phyloP scores from a whole-genome alignment of 805 yeast species.

The Zygosaccharomyces siamensis region DNA sequence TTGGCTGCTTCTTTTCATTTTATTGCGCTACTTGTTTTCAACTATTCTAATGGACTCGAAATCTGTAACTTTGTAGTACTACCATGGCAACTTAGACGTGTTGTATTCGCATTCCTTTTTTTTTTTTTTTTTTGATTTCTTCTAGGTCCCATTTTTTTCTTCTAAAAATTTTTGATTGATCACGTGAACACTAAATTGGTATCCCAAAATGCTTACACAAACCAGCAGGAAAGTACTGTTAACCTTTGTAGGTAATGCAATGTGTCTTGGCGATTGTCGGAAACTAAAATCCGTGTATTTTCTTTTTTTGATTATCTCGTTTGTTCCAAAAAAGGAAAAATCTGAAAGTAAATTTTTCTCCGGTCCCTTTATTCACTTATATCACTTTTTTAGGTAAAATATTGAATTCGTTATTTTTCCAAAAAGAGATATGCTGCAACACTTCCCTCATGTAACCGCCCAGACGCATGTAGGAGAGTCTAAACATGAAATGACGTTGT shows the following conservation, averaged over 20 bases:
- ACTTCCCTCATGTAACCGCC: neutral
- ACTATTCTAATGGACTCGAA: neutral
- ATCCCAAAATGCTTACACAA: neutral
- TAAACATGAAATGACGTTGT: no score
- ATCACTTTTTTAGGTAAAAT: neutral
- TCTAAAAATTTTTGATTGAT: neutral
- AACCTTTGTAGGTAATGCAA: neutral
- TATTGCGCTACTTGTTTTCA: neutral
- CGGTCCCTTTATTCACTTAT: neutral
- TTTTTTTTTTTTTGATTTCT: neutral
- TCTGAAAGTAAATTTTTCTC: neutral
- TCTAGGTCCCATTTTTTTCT: no score
- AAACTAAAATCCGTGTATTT: neutral
- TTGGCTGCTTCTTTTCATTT: neutral
- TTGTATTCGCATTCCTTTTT: neutral
- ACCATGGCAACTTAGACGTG: neutral
- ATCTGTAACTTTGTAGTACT: neutral
- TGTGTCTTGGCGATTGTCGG: neutral
- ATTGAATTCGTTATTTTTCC: neutral
- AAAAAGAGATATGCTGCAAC: neutral
- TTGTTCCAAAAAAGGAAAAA: constrained; percentile 2
- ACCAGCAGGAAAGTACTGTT: neutral
- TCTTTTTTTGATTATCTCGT: neutral
- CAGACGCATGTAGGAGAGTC: neutral
- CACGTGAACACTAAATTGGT: neutral